Base-by-base conservation (phyloP, 192 early-diverging fungal species). In the Backusella luteola region DNA sequence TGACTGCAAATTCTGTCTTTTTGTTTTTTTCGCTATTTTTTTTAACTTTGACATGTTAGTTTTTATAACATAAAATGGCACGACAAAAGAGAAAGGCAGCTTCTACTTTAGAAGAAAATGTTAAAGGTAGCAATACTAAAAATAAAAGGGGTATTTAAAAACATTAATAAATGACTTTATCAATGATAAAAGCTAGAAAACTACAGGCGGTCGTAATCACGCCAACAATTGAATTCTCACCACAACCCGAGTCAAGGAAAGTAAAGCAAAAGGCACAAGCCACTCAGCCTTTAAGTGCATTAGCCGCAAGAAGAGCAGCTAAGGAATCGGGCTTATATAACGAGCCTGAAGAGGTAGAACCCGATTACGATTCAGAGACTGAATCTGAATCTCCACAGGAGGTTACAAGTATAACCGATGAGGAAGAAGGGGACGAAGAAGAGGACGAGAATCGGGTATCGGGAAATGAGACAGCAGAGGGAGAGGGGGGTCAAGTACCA, bases 221-320 rank as follows among this genome's bases (percentile, higher is more conserved):
- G 21, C 56, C 21, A 29, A 11, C 11, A 29, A 14, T 63, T 12
- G 9, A 29, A 26, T 4, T 63, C 26, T 14, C 56, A 29, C 23
- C 21, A 63, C 12, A 63, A 29, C 56, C 56, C 26, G 23, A 63
- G 29, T 23, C 56, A 1, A 63, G 1, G 53, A 32, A 70, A 7
- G 36, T 29, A 26, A 70, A 38, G n/a, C 21, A 19, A 70, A 36
- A 70, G 6, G 17, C 5, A 73, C 23, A 6, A 29, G 21, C 53
- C 34, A 29, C 72, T 67, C 12, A 63, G 66, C 68, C 76, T 3
- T 21, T 73, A 19, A 71, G 80, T 56, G 71, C 79, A 8, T 73
- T 76, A 12, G 77, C 73, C 14, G 77, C 67, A 26, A 41, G 76
- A 56, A 71, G 44, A 26, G 79, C 76, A 68, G 76, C 69, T 63